Conservation (phyloP, 2,329 filamentous ascomycete genomes). For the Colletotrichum higginsianum region DNA sequence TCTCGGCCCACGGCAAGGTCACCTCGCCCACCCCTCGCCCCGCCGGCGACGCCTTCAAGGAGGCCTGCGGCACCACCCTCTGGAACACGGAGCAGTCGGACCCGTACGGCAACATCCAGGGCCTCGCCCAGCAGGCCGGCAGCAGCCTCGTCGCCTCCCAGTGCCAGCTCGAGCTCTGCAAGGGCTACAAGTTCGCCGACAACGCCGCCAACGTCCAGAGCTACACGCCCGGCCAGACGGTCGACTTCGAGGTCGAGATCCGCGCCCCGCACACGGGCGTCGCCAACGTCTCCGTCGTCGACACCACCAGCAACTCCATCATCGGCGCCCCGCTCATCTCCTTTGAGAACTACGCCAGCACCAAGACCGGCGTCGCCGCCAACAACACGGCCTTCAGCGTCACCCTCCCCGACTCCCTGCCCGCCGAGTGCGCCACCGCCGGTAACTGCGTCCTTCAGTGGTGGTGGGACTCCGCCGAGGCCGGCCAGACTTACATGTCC, state of each 20-base stretch:
- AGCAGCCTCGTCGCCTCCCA: constrained; percentile 44
- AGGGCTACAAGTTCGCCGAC: constrained; percentile 51
- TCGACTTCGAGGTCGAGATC: constrained; percentile 56
- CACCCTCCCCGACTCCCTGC: constrained; percentile 66
- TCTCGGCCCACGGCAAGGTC: constrained; percentile 46
- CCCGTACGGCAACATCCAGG: constrained; percentile 54
- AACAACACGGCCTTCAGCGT: constrained; percentile 63
- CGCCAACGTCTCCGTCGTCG: constrained; percentile 65
- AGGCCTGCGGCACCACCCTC: constrained; percentile 45
- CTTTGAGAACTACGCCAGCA: constrained; percentile 57
- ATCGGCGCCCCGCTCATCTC: constrained; percentile 63
- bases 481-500: constrained; percentile 74
- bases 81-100: constrained; percentile 48
- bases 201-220: constrained; percentile 48
- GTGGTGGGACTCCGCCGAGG: constrained; percentile 72
- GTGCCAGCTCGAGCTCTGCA: constrained; percentile 56
- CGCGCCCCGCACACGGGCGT: constrained; percentile 55
- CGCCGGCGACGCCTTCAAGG: constrained; percentile 45
- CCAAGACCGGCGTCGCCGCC: constrained; percentile 41
- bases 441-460: constrained; percentile 71
- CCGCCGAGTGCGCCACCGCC: constrained; percentile 61
- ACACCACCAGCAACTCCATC: constrained; percentile 60
- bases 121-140: constrained; percentile 52
- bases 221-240: constrained; percentile 52
- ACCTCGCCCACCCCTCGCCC: constrained; percentile 40